Conservation (phyloP, 768 basidiomycete genomes). For the Lentinus brumalis region DNA sequence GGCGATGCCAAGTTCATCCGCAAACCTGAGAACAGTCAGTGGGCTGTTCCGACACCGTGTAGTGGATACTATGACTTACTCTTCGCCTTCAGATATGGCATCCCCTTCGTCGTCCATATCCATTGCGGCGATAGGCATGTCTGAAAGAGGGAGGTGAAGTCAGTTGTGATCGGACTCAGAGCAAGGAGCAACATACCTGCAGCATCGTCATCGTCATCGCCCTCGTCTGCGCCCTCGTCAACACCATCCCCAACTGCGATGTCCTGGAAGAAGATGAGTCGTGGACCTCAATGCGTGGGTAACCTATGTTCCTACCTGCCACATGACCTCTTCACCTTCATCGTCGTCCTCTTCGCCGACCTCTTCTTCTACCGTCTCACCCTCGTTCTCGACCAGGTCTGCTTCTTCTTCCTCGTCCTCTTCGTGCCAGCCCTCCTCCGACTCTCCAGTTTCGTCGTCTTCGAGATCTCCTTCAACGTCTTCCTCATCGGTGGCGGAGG, state of each 20-base stretch:
- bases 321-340: constrained; percentile 43
- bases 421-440: constrained; percentile 63
- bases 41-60: background rate
- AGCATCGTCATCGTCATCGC: constrained; percentile 57
- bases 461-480: constrained; percentile 67
- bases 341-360: constrained; percentile 39
- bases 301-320: constrained; percentile 36
- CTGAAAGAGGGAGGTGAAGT: background rate
- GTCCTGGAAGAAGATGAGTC: constrained; percentile 27
- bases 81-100: constrained; percentile 33
- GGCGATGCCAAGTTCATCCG: constrained; percentile 35
- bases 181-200: constrained; percentile 43
- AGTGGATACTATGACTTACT: constrained; percentile 27
- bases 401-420: constrained; percentile 75
- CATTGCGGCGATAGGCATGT: constrained; percentile 32
- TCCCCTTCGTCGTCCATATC: constrained; percentile 35
- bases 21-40: constrained; percentile 26
- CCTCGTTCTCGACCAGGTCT: constrained; percentile 48
- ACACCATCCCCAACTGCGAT: constrained; percentile 37
- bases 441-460: constrained; percentile 61
- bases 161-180: too few species aligned
- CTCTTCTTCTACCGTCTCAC: constrained; percentile 39
- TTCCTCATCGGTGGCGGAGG: constrained; percentile 71
- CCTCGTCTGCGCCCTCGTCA: constrained; percentile 40
- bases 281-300: background rate